A percentile compares a stretch with the other conserved stretches of the same genome.
phyloP scores from a whole-genome alignment of 1,284 basidiomycete species.

The Paramarasmius palmivorus region DNA sequence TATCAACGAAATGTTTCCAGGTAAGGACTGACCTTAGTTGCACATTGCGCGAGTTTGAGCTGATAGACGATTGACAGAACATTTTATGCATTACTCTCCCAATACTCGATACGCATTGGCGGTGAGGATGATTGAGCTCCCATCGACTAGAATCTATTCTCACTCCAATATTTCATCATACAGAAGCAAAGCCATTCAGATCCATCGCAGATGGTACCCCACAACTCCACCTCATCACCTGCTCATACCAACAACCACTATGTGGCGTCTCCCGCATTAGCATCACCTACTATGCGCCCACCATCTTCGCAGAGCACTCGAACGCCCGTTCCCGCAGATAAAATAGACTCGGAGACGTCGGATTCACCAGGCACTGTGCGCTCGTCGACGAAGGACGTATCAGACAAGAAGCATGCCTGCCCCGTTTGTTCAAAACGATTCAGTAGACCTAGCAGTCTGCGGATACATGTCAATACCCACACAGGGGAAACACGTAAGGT shows the following conservation, averaged over 20 bases:
- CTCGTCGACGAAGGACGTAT: slow-evolving; percentile 13
- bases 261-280: too few species aligned
- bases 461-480: slow-evolving; percentile 76
- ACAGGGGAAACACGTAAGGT: slow-evolving; percentile 75
- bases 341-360: slow-evolving; percentile 13
- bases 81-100: slow-evolving; percentile 19
- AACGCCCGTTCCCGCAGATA: too few species aligned
- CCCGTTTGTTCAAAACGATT: slow-evolving; percentile 69
- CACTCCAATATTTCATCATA: too few species aligned
- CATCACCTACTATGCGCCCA: not conserved
- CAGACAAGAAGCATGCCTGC: slow-evolving; percentile 58
- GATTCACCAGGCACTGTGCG: not conserved
- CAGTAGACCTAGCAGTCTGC: slow-evolving; percentile 75
- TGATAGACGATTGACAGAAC: slow-evolving; percentile 19
- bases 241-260: too few species aligned
- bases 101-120: not conserved
- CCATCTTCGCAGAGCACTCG: not conserved
- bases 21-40: slow-evolving; percentile 26
- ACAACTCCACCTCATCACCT: too few species aligned
- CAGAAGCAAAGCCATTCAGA: too few species aligned
- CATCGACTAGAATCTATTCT: not conserved
- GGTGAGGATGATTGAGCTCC: not conserved
- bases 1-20: slow-evolving; percentile 59
- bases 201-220: too few species aligned
- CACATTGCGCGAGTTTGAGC: slow-evolving; percentile 4